These are phyloP conservation scores for Petunia secreta DNA, from an alignment of 257 asterid species.

Conservation along the genomic window DNA sequence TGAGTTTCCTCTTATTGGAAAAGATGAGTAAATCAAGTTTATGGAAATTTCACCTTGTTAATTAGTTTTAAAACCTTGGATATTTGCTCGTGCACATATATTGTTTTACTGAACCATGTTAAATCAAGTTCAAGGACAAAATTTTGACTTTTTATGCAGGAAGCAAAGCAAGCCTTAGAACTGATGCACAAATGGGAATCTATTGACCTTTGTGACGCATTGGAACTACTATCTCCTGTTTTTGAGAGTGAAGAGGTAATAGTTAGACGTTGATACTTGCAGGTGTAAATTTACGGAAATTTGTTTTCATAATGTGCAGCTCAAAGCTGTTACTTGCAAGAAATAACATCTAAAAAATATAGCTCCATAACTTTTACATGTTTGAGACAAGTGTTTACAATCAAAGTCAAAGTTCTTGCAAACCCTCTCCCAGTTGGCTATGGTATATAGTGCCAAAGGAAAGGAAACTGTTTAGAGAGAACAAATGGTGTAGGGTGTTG, in stretches of 20 bases:
- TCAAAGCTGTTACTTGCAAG: neutral
- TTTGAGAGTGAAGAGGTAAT: slow-evolving; percentile 99
- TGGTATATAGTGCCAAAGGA: neutral
- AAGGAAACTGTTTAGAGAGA: slow-evolving; percentile 13
- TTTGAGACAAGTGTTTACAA: slow-evolving; percentile 1
- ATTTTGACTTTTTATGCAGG: slow-evolving; percentile 50
- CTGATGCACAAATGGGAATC: slow-evolving; percentile 97
- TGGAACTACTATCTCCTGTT: slow-evolving; percentile 94
- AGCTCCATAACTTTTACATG: slow-evolving; percentile 28
- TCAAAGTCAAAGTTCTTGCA: neutral
- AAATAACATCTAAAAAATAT: slow-evolving; percentile 31
- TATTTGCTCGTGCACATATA: slow-evolving; percentile 10
- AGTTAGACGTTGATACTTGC: slow-evolving; percentile 27
- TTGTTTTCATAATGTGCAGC: neutral
- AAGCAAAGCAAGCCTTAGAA: slow-evolving; percentile 96
- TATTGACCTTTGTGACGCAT: slow-evolving; percentile 94
- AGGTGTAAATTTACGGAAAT: slow-evolving; percentile 10
- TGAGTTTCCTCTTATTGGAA: neutral
- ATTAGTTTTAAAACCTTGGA: neutral
- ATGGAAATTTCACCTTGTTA: neutral
- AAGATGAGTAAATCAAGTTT: slow-evolving; percentile 4
- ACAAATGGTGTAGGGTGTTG: neutral
- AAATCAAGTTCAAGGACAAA: neutral
- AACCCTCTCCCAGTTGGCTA: neutral
- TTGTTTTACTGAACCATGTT: slow-evolving; percentile 9